phyloP scores from a whole-genome alignment of 352 stramenopile genomes.

The Phytopythium chamaehyphon region DNA sequence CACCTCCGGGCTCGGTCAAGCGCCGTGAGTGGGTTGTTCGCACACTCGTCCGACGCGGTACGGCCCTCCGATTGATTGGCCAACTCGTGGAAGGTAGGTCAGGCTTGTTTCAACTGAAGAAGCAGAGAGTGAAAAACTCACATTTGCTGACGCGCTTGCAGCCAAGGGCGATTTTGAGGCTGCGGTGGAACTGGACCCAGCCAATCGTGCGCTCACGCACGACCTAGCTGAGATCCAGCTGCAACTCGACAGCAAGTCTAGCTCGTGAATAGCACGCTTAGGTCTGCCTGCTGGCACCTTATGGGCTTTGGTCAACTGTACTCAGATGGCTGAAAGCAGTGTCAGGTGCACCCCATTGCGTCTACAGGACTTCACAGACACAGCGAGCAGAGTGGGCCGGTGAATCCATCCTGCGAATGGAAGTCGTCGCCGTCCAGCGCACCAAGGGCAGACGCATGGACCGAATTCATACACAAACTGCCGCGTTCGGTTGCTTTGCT shows the following conservation, averaged over 20 bases:
- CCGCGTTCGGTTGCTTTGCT: no score
- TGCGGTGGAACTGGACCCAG: constrained; percentile 54
- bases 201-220: constrained; percentile 38
- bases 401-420: constrained; percentile 6
- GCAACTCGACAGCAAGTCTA: constrained; percentile 3
- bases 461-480: no score
- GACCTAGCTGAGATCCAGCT: constrained; percentile 42
- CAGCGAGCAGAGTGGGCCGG: no score
- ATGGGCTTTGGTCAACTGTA: no score
- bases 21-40: constrained; percentile 75
- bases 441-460: no score
- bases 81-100: constrained; percentile 38
- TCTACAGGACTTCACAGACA: no score
- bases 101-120: background rate
- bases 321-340: no score
- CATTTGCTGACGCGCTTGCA: constrained; percentile 8
- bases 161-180: constrained; percentile 54
- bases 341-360: no score
- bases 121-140: background rate
- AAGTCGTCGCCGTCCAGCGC: no score
- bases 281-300: no score
- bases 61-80: constrained; percentile 33
- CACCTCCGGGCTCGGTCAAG: constrained; percentile 44
- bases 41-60: constrained; percentile 63
- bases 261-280: no score